Conservation (phyloP, 139 green algal species). For the Tetradesmus lagerheimii region DNA sequence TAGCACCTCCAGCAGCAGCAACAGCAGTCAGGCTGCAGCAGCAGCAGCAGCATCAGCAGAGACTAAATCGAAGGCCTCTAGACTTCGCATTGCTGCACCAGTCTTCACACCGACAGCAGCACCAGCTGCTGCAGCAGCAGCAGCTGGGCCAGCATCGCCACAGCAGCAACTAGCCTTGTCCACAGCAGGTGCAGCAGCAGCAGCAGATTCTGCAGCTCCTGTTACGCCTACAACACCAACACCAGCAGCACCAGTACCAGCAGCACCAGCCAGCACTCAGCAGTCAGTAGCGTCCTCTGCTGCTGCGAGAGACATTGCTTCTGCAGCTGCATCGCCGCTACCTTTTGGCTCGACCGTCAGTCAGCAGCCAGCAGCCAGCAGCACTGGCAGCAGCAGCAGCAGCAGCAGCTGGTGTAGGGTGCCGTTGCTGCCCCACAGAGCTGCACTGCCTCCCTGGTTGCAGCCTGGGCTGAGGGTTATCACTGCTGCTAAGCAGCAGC, state of each 20-base stretch:
- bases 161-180: not conserved
- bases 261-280: slow-evolving; percentile 13
- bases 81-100: not conserved
- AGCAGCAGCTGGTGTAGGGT: slow-evolving; percentile 26
- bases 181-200: not conserved
- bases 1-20: not conserved
- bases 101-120: not conserved
- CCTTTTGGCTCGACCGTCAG: too few relatives aligned
- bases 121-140: slow-evolving; percentile 8
- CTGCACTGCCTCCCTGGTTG: slow-evolving; percentile 11
- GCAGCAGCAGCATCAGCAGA: slow-evolving; percentile 28
- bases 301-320: not conserved
- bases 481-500: not conserved
- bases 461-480: not conserved
- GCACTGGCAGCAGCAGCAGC: slow-evolving; percentile 15
- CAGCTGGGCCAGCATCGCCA: not conserved
- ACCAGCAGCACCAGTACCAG: not conserved
- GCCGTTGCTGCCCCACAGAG: not conserved
- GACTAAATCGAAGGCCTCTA: not conserved
- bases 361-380: not conserved
- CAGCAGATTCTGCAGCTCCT: not conserved
- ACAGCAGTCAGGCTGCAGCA: slow-evolving; percentile 15
- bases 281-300: not conserved
- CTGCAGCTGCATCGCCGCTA: not conserved
- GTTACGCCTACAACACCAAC: not conserved